A percentile compares a stretch with the other conserved stretches of the same genome.
phyloP scores from a whole-genome alignment of 2,329 filamentous ascomycete species.

The Aphanocladium album region DNA sequence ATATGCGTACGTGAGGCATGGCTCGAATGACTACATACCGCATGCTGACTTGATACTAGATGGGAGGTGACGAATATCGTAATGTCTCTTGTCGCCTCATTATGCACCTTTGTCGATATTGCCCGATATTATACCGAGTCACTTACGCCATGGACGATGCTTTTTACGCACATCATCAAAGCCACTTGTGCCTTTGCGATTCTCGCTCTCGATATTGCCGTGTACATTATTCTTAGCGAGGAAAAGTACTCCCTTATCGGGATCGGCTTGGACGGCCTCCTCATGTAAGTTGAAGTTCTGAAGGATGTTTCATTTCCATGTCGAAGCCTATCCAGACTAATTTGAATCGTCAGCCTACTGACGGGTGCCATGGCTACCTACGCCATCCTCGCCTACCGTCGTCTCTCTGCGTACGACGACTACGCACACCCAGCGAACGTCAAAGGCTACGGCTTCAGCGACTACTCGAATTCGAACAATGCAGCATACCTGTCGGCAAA shows the following conservation, averaged over 20 bases:
- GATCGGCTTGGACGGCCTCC: conserved; percentile 41
- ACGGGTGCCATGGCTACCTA: conserved; percentile 42
- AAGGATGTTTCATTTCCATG: neutral
- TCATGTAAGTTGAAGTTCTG: conserved; percentile 38
- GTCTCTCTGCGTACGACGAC: conserved; percentile 44
- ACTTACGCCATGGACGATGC: conserved; percentile 50
- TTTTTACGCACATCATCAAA: conserved; percentile 48
- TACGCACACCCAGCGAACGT: conserved; percentile 45
- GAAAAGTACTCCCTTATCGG: conserved; percentile 44
- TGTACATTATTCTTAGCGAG: conserved; percentile 42
- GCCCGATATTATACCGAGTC: conserved; percentile 42
- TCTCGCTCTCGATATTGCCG: conserved; percentile 46
- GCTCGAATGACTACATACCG: neutral
- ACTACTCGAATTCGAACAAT: conserved; percentile 25
- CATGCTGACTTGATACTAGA: conserved; percentile 26
- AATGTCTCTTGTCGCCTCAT: conserved; percentile 42
- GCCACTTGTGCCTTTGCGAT: conserved; percentile 41
- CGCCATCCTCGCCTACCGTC: conserved; percentile 42
- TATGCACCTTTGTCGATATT: conserved; percentile 44
- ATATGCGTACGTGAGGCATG: conserved; percentile 43
- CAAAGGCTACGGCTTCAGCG: conserved; percentile 43
- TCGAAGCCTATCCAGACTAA: conserved; percentile 5
- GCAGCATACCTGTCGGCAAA: conserved; percentile 22
- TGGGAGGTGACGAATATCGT: conserved; percentile 51
- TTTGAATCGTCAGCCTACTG: conserved; percentile 30